Conservation (phyloP, 23 red algal species). For the Gracilaria domingensis region DNA sequence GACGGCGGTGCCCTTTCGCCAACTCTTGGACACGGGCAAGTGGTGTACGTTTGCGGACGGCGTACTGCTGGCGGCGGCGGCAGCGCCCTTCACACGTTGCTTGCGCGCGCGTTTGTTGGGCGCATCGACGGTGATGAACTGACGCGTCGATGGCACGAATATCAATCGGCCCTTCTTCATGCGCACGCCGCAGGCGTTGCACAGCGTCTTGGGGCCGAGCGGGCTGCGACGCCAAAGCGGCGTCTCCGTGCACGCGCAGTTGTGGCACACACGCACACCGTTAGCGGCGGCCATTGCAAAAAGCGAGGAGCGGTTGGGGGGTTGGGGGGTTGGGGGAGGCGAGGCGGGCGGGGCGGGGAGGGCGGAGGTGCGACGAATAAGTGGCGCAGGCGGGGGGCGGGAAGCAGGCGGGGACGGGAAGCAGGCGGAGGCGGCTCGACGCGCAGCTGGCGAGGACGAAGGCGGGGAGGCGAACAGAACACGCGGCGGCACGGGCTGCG, state of each 20-base stretch:
- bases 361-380: neutral
- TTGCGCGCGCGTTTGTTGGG: slow-evolving; percentile 16
- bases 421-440: too few species aligned
- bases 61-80: neutral
- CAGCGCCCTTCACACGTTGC: slow-evolving; percentile 1
- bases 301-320: neutral
- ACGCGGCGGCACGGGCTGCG: too few species aligned
- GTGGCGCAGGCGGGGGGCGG: too few species aligned
- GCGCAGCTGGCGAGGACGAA: neutral
- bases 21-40: slow-evolving; percentile 6
- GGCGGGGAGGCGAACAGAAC: neutral
- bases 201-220: slow-evolving; percentile 90
- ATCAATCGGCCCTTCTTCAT: slow-evolving; percentile 91
- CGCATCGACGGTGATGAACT: slow-evolving; percentile 48
- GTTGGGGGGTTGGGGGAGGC: neutral
- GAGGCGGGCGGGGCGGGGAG: neutral
- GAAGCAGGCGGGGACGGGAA: neutral
- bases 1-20: slow-evolving; percentile 33
- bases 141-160: slow-evolving; percentile 40
- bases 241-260: slow-evolving; percentile 88
- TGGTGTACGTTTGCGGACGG: slow-evolving; percentile 7
- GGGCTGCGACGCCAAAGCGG: slow-evolving; percentile 95
- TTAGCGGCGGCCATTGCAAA: neutral
- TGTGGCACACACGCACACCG: slow-evolving; percentile 53
- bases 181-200: slow-evolving; percentile 96